Base-by-base conservation (phyloP, 1,139 yeast genomes). In the Kodamaea ohmeri region DNA sequence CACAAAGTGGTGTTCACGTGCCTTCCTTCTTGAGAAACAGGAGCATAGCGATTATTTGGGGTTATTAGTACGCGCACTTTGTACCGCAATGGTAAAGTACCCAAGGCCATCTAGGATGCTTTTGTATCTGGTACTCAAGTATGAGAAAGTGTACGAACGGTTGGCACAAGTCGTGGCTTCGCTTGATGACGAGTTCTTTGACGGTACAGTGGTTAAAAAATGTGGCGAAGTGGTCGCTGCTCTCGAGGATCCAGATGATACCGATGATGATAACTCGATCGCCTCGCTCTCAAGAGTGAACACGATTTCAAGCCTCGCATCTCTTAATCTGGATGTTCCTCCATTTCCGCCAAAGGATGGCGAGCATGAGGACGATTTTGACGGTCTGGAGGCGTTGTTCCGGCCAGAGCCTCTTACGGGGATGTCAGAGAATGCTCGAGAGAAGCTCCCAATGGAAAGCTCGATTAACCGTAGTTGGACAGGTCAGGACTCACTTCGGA, bases 21-120 rank as follows among this genome's bases (percentile, higher is more conserved):
- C 57, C 1, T 71, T 73, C 43, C 52, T 80, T 28, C 51, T 64
- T 9, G 75, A 68, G 8, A 63, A 63, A 34, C 58, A 71, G n/a
- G 54, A 63, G 41, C 76, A 83, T 52, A 60, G 80, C 14, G 84
- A 81, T 45, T 55, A 79, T 26, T 58, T 86, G 26, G 83, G 89
- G 0, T 55, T 83, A 14, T 33, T 83, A 13, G 47, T 83, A 2
- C 62, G 85, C 40, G 65, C 83, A 0, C 55, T 81, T 2, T 67
- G 79, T 37, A 73, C 75, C 18, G 70, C 81, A 2, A 60, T 75
- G 5, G 55, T 73, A 4, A 69, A 78, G 36, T 53, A 65, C 44
- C 80, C 78, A 2, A 58, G 57, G 19, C 74, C 79, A 24, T 73
- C 83, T 1, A 56, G 81, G 41, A 73, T 79, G 60, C 59, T 83